These are phyloP conservation scores for Exophiala sp. DNA, from an alignment of 2,329 filamentous ascomycete genomes.

Conservation along the genomic window DNA sequence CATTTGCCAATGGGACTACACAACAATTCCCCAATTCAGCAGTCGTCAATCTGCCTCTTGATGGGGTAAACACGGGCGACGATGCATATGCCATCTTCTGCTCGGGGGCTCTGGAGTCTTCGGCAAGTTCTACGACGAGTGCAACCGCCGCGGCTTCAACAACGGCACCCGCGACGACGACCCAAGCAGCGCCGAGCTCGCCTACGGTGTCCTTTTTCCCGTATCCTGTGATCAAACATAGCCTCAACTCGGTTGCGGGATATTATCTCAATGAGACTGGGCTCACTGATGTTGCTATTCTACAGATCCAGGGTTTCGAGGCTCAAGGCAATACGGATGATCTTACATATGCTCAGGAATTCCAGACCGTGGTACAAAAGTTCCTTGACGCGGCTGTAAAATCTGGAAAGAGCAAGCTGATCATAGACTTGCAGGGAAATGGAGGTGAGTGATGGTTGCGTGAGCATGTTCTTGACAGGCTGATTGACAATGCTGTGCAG, in stretches of 20 bases:
- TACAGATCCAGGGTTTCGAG: conserved; percentile 44
- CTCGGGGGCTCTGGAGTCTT: conserved; percentile 1
- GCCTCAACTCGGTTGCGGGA: conserved; percentile 39
- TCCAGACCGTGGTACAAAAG: conserved; percentile 21
- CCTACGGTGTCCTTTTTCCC: conserved; percentile 35
- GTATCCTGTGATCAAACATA: conserved; percentile 35
- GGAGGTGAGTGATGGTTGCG: conserved; percentile 36
- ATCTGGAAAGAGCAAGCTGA: conserved; percentile 56
- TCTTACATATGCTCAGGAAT: conserved; percentile 16
- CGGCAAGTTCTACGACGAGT: not conserved
- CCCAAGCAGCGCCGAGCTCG: conserved; percentile 3
- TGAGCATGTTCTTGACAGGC: not conserved
- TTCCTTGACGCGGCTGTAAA: conserved; percentile 48
- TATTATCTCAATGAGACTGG: conserved; percentile 44
- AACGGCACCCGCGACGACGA: conserved; percentile 4
- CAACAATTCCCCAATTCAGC: conserved; percentile 29
- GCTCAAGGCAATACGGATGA: conserved; percentile 12
- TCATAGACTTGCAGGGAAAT: conserved; percentile 63
- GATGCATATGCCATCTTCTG: conserved; percentile 22
- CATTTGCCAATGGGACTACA: conserved; percentile 34
- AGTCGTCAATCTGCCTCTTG: conserved; percentile 12
- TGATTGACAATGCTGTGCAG: conserved; percentile 17
- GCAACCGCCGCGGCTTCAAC: conserved; percentile 1
- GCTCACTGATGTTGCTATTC: conserved; percentile 45
- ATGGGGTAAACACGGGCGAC: conserved; percentile 29